phyloP scores from a whole-genome alignment of 805 yeast genomes.

The Hemisphaericaspora nanyangensis region DNA sequence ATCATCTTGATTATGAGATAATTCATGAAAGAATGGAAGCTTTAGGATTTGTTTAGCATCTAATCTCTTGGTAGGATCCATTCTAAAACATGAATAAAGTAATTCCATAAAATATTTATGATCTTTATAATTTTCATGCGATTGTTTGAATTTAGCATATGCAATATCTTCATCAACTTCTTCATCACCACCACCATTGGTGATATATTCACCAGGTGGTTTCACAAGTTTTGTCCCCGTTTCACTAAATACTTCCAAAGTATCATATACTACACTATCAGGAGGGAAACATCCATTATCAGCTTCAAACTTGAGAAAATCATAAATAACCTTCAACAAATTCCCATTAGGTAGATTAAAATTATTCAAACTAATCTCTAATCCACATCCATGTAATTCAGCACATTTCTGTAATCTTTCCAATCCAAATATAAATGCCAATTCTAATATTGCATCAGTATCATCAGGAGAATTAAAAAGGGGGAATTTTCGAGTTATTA shows the following conservation, averaged over 20 bases:
- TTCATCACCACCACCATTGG: not conserved
- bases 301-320: conserved; percentile 37
- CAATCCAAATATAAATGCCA: conserved; percentile 76
- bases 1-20: conserved; percentile 21
- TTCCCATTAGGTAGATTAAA: conserved; percentile 24
- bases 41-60: conserved; percentile 54
- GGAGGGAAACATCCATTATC: conserved; percentile 61
- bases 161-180: conserved; percentile 11
- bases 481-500: conserved; percentile 79
- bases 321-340: conserved; percentile 25
- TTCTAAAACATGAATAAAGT: conserved; percentile 52
- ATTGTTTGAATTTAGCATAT: conserved; percentile 14
- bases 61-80: conserved; percentile 56
- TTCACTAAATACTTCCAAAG: conserved; percentile 47
- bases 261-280: conserved; percentile 70
- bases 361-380: conserved; percentile 47
- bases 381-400: conserved; percentile 79
- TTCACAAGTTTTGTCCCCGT: conserved; percentile 31
- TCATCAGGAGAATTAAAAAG: conserved; percentile 94
- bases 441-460: conserved; percentile 82
- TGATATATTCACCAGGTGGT: conserved; percentile 13
- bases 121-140: conserved; percentile 30
- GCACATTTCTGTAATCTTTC: conserved; percentile 73
- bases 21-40: conserved; percentile 56
- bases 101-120: conserved; percentile 50